Conservation (phyloP, 2,329 filamentous ascomycete species). For the Aspergillus calidoustus region DNA sequence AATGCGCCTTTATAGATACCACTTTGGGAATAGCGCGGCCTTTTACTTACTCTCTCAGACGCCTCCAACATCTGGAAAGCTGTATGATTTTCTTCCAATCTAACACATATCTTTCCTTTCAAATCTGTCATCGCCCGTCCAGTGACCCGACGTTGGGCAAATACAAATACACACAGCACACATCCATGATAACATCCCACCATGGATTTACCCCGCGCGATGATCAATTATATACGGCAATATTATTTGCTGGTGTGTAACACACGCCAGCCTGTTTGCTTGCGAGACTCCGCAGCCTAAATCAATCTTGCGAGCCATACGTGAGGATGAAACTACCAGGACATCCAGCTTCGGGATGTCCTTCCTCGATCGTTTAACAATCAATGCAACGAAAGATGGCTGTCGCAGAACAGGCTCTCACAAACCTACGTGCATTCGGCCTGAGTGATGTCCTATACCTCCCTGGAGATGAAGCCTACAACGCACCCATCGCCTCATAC, state of each 20-base stretch:
- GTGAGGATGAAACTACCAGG: too few species aligned
- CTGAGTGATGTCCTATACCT: not conserved
- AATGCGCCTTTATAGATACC: not conserved
- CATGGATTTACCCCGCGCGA: not conserved
- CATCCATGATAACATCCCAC: too few species aligned
- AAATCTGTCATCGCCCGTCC: too few species aligned
- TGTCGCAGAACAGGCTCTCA: not conserved
- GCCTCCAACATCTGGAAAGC: not conserved
- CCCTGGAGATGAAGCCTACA: not conserved
- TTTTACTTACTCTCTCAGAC: not conserved
- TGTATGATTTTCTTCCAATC: too few species aligned
- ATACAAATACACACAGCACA: too few species aligned
- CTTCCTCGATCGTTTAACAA: too few species aligned
- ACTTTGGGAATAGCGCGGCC: not conserved
- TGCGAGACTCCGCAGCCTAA: not conserved
- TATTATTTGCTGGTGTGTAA: not conserved
- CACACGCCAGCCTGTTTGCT: not conserved
- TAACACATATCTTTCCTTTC: too few species aligned
- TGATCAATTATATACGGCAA: not conserved
- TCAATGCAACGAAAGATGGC: not conserved
- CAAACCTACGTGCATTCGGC: not conserved
- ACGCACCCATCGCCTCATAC: not conserved
- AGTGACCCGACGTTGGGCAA: too few species aligned
- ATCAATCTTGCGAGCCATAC: not conserved
- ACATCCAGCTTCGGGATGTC: too few species aligned